Evolutionary conservation across 352 stramenopile species (phyloP).

Genomic region (Phytopythium ostracodes): DNA sequence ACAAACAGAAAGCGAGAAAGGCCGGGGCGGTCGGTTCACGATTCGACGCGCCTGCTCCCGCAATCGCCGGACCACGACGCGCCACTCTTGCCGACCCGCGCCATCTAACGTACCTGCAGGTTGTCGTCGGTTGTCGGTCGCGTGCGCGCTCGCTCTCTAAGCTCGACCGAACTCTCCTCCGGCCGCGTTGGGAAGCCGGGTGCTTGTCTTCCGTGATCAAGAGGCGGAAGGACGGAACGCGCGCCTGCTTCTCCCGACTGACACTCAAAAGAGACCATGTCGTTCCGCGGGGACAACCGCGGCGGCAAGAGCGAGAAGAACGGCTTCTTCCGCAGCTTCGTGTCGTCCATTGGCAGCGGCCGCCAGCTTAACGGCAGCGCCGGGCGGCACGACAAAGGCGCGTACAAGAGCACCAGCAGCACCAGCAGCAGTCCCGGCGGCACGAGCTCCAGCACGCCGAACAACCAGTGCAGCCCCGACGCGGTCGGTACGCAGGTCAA

Average conservation of each 20-base stretch:
- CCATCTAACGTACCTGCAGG: background rate
- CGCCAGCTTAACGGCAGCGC: conserved; percentile 18
- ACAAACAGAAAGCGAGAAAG: background rate
- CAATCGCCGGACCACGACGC: background rate
- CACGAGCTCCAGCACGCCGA: conserved; percentile 25
- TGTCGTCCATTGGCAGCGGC: conserved; percentile 52
- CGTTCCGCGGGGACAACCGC: conserved; percentile 29
- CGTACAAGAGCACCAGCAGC: conserved; percentile 29
- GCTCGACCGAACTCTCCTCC: background rate
- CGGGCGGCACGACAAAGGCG: conserved; percentile 26
- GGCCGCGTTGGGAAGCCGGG: background rate
- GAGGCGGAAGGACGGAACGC: conserved; percentile 1
- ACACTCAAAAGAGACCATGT: conserved; percentile 18
- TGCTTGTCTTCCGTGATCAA: background rate
- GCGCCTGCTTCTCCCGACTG: background rate
- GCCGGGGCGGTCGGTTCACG: background rate
- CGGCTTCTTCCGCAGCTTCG: conserved; percentile 61
- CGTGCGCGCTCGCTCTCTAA: background rate
- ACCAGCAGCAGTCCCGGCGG: conserved; percentile 27
- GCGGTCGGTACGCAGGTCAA: conserved; percentile 33
- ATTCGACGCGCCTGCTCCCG: conserved; percentile 3
- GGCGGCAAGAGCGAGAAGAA: conserved; percentile 32
- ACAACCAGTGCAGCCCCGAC: conserved; percentile 15
- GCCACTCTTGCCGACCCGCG: conserved; percentile 1
- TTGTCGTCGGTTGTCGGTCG: background rate